phyloP scores from a whole-genome alignment of 75 land plant species.

The Sequoia sempervirens region DNA sequence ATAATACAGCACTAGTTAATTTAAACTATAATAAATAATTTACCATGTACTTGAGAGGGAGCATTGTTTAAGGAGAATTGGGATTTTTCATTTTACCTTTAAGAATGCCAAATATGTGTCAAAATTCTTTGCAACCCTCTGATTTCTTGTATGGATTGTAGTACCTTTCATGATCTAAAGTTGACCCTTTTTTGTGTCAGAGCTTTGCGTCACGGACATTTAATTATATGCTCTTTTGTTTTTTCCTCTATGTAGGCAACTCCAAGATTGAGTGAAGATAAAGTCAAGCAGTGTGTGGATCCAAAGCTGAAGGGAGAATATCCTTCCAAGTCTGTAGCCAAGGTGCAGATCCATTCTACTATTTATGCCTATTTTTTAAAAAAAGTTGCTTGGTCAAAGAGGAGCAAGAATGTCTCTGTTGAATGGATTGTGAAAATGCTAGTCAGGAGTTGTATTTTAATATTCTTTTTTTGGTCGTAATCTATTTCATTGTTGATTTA shows the following conservation, averaged over 20 bases:
- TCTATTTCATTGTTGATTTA: not conserved
- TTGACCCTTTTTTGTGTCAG: not conserved
- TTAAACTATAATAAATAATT: not conserved
- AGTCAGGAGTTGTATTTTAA: not conserved
- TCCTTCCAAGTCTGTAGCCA: constrained; percentile 66
- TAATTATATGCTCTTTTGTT: not conserved
- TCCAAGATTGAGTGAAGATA: constrained; percentile 68
- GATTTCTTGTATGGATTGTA: not conserved
- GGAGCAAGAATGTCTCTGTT: not conserved
- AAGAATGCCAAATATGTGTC: not conserved
- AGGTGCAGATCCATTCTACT: constrained; percentile 20
- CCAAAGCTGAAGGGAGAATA: constrained; percentile 55
- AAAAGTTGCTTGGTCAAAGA: not conserved
- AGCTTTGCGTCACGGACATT: not conserved
- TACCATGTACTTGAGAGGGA: not conserved
- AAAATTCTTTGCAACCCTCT: not conserved
- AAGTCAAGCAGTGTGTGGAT: constrained; percentile 73
- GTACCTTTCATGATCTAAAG: not conserved
- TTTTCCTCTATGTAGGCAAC: constrained; percentile 41
- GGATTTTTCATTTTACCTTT: not conserved
- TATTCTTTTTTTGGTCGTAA: not conserved
- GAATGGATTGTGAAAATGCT: not conserved
- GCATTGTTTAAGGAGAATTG: not conserved
- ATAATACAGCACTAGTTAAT: not conserved
- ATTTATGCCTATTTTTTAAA: not conserved